These are phyloP conservation scores for Agarophyton chilense DNA, from an alignment of 23 red algal genomes.

Conservation along the genomic window DNA sequence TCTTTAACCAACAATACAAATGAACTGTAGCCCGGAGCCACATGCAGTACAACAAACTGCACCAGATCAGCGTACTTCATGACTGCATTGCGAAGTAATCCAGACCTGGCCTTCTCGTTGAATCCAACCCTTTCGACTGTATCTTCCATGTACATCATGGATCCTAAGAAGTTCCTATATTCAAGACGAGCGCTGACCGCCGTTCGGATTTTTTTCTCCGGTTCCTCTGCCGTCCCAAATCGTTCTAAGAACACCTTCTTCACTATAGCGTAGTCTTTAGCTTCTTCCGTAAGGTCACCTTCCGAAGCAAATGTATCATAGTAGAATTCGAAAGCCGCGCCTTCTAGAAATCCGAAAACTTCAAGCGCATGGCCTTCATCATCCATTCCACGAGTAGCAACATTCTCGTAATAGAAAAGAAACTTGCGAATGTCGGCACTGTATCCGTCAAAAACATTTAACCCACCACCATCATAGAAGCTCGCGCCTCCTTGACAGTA, in stretches of 20 bases:
- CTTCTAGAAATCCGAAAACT: not conserved
- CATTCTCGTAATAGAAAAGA: not conserved
- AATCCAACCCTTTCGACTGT: too few relatives aligned
- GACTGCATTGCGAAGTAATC: too few relatives aligned
- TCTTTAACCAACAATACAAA: too few relatives aligned
- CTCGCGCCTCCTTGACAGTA: too few relatives aligned
- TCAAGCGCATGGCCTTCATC: not conserved
- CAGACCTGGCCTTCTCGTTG: too few relatives aligned
- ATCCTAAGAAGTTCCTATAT: not conserved
- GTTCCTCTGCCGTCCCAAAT: not conserved
- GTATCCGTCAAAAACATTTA: too few relatives aligned
- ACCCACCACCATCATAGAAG: too few relatives aligned
- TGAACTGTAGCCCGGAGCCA: too few relatives aligned
- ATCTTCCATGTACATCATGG: not conserved
- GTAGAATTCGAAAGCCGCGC: constrained; percentile 28
- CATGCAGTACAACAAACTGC: too few relatives aligned
- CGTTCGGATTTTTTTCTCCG: not conserved
- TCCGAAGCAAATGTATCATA: constrained; percentile 21
- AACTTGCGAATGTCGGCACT: not conserved
- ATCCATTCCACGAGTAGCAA: not conserved
- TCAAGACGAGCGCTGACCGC: not conserved
- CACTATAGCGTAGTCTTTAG: not conserved
- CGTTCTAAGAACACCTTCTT: not conserved
- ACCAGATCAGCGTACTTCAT: too few relatives aligned
- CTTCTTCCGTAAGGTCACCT: not conserved